Conservation (phyloP, 2,329 filamentous ascomycete genomes). For the Aspergillus sp. region DNA sequence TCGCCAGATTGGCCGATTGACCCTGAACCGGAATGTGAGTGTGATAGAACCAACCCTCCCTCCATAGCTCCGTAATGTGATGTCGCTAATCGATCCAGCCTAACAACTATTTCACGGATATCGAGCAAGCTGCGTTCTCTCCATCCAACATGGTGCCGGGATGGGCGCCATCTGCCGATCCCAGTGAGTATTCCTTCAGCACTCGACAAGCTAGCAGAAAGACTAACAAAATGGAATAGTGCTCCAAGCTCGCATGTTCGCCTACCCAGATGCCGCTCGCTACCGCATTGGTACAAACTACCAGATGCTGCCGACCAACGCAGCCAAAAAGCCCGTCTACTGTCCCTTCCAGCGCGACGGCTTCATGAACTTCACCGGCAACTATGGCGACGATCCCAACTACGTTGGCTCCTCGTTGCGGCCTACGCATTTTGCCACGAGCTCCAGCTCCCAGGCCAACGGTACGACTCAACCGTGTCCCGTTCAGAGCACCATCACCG, state of each 20-base stretch:
- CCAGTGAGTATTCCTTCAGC: constrained; percentile 27
- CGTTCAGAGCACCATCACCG: constrained; percentile 15
- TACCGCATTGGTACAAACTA: constrained; percentile 37
- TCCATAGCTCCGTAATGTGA: too few species aligned
- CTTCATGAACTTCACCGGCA: constrained; percentile 36
- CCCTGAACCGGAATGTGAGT: constrained; percentile 62
- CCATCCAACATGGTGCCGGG: constrained; percentile 58
- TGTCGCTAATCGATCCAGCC: constrained; percentile 15
- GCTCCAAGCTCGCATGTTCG: constrained; percentile 53
- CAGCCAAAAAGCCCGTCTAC: constrained; percentile 29
- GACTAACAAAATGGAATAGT: constrained; percentile 24
- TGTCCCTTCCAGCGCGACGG: constrained; percentile 46
- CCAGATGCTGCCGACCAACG: constrained; percentile 35
- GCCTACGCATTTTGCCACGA: constrained; percentile 15
- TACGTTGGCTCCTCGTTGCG: constrained; percentile 35
- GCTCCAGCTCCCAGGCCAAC: constrained; percentile 5
- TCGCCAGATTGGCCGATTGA: constrained; percentile 66
- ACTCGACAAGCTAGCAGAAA: constrained; percentile 4
- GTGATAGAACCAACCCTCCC: not conserved
- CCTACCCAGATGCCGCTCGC: constrained; percentile 49
- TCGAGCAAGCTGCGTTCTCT: constrained; percentile 60
- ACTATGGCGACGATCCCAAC: constrained; percentile 53
- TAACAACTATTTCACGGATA: constrained; percentile 57
- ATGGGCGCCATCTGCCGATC: constrained; percentile 54
- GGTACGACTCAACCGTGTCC: not conserved